Evolutionary conservation across 257 asterid genomes (phyloP), one percentile per base, ranked within the genome.

Genomic region (Perilla frutescens): DNA sequence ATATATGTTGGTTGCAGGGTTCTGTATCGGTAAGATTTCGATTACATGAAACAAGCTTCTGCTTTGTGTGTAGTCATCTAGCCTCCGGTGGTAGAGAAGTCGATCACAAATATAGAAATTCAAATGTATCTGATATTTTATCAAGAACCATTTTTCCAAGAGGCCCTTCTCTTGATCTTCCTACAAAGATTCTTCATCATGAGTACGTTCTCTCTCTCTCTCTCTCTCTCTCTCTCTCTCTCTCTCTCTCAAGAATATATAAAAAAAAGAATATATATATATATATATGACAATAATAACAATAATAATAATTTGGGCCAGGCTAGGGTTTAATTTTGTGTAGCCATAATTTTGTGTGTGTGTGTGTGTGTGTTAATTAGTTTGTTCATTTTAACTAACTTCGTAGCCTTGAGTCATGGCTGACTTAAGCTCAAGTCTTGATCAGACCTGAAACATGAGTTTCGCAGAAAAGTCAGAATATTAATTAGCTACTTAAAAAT

Each of bases 181-280:
- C 93, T 6, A 59, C 73, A 32, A 84, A 77, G 61, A 86, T 88
- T 76, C 81, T 86, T 43, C 81, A 84, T 50, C 94, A 88, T 5
- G 89, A 88, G 94, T 88, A 84, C 31, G 86, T n/a, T n/a, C n/a
- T n/a, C n/a, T n/a, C n/a, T n/a, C n/a, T 81, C 10, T 37, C 37
- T 26, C 13, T 49, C 11, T 26, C 6, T 44, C 15, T 10, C 20
- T 14, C 37, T 34, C 37, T 34, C 37, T 34, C 37, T 4, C 37
- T 34, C 1, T 34, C 37, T 34, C 37, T 34, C 37, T 34, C 37
- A 20, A 20, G 26, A 20, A 20, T 20, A 20, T 20, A 20, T 20
- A 20, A n/a, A n/a, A n/a, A n/a, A n/a, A n/a, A n/a, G n/a, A n/a
- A n/a, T 20, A 20, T 20, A 20, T 20, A 20, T 20, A 20, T 20